Evolutionary conservation across 208 protist genomes (phyloP).

Genomic region (Leishmania lainsoni): DNA sequence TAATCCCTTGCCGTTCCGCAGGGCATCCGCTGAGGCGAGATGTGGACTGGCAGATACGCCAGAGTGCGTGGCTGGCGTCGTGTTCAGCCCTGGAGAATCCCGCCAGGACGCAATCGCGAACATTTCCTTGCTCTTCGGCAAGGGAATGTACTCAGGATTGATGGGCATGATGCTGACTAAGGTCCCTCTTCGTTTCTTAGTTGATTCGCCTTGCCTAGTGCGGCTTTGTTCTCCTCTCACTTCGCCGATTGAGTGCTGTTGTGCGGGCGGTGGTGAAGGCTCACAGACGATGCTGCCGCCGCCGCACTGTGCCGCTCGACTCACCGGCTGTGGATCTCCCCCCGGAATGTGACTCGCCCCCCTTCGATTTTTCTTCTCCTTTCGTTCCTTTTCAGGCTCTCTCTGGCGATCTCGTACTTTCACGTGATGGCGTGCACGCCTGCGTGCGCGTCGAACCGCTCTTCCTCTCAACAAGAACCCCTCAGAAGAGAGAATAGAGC

Average conservation of each 20-base stretch:
- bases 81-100: conserved; percentile 47
- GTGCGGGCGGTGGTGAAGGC: background rate
- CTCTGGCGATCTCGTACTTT: background rate
- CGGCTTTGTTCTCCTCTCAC: conserved; percentile 3
- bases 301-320: background rate
- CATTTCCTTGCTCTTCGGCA: conserved; percentile 75
- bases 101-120: conserved; percentile 75
- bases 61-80: conserved; percentile 8
- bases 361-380: background rate
- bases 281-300: background rate
- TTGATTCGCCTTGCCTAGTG: conserved; percentile 1
- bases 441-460: background rate
- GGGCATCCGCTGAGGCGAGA: conserved; percentile 13
- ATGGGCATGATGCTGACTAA: conserved; percentile 38
- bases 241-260: conserved; percentile 3
- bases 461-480: background rate
- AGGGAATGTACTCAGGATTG: conserved; percentile 77
- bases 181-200: conserved; percentile 15
- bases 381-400: background rate
- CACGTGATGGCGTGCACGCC: background rate
- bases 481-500: background rate
- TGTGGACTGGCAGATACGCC: conserved; percentile 14
- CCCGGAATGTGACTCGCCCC: background rate
- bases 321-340: background rate
- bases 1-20: conserved; percentile 15